phyloP scores from a whole-genome alignment of 345 rosid species.

The Brassica napus region DNA sequence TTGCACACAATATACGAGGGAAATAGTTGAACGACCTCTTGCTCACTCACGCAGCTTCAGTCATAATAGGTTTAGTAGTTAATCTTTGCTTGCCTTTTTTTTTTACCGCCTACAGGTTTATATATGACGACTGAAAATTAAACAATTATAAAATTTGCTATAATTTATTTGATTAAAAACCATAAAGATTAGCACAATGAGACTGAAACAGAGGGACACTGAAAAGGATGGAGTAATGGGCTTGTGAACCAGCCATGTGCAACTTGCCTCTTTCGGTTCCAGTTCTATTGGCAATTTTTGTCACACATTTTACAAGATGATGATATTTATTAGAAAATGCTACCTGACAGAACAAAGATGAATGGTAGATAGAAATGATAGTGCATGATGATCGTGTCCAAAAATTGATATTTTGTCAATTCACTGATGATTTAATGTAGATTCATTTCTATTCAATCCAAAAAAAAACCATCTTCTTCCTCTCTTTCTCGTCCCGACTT shows the following conservation, averaged over 20 bases:
- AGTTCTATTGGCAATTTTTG: neutral
- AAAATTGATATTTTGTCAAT: neutral
- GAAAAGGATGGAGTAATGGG: constrained; percentile 21
- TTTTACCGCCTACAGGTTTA: neutral
- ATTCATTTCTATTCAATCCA: neutral
- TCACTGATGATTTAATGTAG: neutral
- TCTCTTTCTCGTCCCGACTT: neutral
- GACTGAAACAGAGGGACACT: constrained; percentile 18
- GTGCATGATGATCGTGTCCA: neutral
- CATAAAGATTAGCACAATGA: constrained; percentile 3
- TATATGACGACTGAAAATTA: neutral
- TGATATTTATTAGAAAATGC: neutral
- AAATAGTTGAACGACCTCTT: neutral
- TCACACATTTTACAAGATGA: neutral
- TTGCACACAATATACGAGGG: neutral
- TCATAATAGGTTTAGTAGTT: no score
- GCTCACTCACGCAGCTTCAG: neutral
- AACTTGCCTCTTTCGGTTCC: constrained; percentile 28
- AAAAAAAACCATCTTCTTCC: neutral
- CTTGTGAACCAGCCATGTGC: constrained; percentile 29
- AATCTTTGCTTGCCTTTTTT: no score
- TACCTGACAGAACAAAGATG: constrained; percentile 1
- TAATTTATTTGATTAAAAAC: neutral
- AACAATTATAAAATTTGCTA: neutral
- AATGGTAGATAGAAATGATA: neutral